phyloP scores from a whole-genome alignment of 2,329 filamentous ascomycete species.

The Hirsutella thompsonii region DNA sequence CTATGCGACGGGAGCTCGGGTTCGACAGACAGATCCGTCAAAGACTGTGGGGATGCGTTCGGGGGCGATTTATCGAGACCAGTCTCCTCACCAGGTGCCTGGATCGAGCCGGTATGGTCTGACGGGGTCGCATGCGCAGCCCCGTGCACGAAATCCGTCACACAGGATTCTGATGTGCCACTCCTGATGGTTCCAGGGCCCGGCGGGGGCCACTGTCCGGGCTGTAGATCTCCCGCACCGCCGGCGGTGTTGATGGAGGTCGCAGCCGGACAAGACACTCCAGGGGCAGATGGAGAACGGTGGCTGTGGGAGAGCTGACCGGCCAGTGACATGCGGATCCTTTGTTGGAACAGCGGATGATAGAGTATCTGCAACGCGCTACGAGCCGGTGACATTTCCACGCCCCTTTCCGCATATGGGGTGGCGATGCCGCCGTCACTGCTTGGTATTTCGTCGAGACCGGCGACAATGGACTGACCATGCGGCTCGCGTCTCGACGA shows the following conservation, averaged over 20 bases:
- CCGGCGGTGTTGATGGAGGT: background rate
- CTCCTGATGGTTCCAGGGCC: background rate
- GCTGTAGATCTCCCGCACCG: background rate
- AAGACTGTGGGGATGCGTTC: background rate
- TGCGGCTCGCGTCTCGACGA: conserved; percentile 1
- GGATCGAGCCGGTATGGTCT: background rate
- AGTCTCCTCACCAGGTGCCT: background rate
- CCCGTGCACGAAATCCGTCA: background rate
- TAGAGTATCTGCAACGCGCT: background rate
- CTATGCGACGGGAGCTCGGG: too few species aligned
- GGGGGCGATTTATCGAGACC: background rate
- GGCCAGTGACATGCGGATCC: background rate
- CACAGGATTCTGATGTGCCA: conserved; percentile 1
- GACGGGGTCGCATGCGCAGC: background rate
- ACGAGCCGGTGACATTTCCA: background rate
- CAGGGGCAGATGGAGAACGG: background rate
- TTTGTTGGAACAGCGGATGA: conserved; percentile 3
- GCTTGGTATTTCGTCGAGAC: background rate
- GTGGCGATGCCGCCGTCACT: background rate
- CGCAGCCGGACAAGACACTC: background rate
- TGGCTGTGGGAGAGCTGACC: background rate
- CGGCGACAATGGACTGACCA: conserved; percentile 4
- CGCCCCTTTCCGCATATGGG: background rate
- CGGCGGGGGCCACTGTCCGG: background rate
- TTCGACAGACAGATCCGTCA: too few species aligned